Evolutionary conservation across 2,329 filamentous ascomycete species (phyloP).

Genomic region (Ceratocystis eucalypticola): DNA sequence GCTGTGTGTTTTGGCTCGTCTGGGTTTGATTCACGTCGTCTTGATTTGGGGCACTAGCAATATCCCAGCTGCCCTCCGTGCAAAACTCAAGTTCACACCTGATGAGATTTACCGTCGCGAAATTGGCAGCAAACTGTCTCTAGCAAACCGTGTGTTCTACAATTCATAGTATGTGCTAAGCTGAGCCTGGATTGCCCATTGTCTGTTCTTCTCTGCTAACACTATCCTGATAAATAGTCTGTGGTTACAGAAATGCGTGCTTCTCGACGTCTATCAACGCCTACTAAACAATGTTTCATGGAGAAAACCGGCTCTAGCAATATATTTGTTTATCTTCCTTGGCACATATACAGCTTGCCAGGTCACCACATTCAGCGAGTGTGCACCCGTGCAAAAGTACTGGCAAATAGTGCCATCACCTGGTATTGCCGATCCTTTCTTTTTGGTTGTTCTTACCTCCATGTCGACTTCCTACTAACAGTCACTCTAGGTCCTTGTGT

Average conservation of each 20-base stretch:
- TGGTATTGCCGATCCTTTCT: conserved; percentile 22
- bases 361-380: conserved; percentile 27
- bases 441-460: not conserved
- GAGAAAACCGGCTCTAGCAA: conserved; percentile 23
- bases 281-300: conserved; percentile 22
- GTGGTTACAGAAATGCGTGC: conserved; percentile 25
- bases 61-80: conserved; percentile 22
- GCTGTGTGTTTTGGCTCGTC: conserved; percentile 23
- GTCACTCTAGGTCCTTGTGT: conserved; percentile 22
- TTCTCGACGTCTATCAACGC: conserved; percentile 24
- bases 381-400: conserved; percentile 38
- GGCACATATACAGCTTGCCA: conserved; percentile 26
- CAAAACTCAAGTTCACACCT: conserved; percentile 23
- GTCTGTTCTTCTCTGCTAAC: not conserved
- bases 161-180: conserved; percentile 26
- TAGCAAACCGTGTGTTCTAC: conserved; percentile 26
- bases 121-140: conserved; percentile 27
- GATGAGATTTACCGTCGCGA: conserved; percentile 26
- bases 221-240: conserved; percentile 20
- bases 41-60: conserved; percentile 29
- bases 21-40: conserved; percentile 26
- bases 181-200: not conserved
- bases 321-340: conserved; percentile 24
- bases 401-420: conserved; percentile 39
- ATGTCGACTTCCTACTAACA: not conserved